Conservation (phyloP, 495 filamentous ascomycete genomes). For the Talaromyces wortmannii region DNA sequence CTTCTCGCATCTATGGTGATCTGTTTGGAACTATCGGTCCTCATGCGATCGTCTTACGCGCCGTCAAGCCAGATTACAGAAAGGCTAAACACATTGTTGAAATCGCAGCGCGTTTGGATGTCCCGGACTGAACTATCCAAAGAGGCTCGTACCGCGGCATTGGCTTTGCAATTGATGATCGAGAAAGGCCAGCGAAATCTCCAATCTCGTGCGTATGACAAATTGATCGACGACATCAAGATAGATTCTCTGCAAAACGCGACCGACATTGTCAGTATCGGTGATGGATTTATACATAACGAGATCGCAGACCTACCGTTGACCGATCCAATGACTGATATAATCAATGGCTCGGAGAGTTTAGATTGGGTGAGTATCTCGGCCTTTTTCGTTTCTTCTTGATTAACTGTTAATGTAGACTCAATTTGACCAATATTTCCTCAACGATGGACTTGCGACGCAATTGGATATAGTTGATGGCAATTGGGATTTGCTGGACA, state of each 20-base stretch:
- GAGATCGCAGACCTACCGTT: slow-evolving; percentile 10
- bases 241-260: not conserved
- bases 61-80: not conserved
- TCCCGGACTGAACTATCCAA: slow-evolving; percentile 3
- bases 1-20: slow-evolving; percentile 44
- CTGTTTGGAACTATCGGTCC: slow-evolving; percentile 34
- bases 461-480: not conserved
- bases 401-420: not conserved
- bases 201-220: not conserved
- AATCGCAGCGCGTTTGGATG: slow-evolving; percentile 25
- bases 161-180: slow-evolving; percentile 15
- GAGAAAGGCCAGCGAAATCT: slow-evolving; percentile 9
- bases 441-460: not conserved
- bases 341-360: slow-evolving; percentile 20
- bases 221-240: not conserved
- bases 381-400: not conserved
- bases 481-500: not conserved
- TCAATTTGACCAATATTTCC: not conserved
- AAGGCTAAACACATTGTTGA: slow-evolving; percentile 20
- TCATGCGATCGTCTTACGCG: slow-evolving; percentile 2
- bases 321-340: slow-evolving; percentile 19
- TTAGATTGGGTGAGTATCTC: slow-evolving; percentile 28
- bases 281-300: not conserved
- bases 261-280: not conserved
- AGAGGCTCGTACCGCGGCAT: slow-evolving; percentile 11